phyloP scores from a whole-genome alignment of 768 basidiomycete genomes.

The Gymnopilus dilepis region DNA sequence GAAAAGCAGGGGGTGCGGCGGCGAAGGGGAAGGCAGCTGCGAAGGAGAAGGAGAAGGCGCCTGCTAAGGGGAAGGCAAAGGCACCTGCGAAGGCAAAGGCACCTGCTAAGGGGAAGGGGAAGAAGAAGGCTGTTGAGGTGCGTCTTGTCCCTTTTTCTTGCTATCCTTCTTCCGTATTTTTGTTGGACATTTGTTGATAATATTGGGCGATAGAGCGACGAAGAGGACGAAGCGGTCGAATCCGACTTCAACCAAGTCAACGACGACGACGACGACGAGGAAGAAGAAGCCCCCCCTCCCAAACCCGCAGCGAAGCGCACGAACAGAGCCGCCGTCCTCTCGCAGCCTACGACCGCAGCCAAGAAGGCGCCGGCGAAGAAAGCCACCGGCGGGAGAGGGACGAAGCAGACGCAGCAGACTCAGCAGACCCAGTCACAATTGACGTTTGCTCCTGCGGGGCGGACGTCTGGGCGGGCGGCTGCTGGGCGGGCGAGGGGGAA shows the following conservation, averaged over 20 bases:
- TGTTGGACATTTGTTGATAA: neutral
- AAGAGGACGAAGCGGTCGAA: constrained; percentile 57
- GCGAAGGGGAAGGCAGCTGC: constrained; percentile 34
- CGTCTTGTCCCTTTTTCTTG: neutral
- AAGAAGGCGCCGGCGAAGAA: constrained; percentile 60
- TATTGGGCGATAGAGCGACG: constrained; percentile 39
- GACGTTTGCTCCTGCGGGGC: constrained; percentile 64
- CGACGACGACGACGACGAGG: constrained; percentile 59
- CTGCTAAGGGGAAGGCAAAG: constrained; percentile 42
- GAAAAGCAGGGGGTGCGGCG: constrained; percentile 36
- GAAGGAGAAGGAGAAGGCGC: constrained; percentile 37
- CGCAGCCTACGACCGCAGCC: constrained; percentile 33
- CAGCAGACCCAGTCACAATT: constrained; percentile 57
- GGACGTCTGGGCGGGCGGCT: constrained; percentile 62
- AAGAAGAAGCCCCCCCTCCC: constrained; percentile 49
- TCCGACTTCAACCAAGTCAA: constrained; percentile 61
- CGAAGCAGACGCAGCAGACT: constrained; percentile 36
- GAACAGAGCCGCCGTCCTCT: constrained; percentile 61
- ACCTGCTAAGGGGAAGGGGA: constrained; percentile 22
- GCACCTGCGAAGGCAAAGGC: constrained; percentile 34
- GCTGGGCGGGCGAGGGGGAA: constrained; percentile 69
- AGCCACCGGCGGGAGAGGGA: constrained; percentile 53
- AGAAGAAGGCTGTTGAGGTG: constrained; percentile 25
- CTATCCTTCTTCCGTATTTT: neutral
- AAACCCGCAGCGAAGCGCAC: constrained; percentile 61